These are phyloP conservation scores for Alternaria atra DNA, from an alignment of 2,329 filamentous ascomycete species.

Conservation along the genomic window DNA sequence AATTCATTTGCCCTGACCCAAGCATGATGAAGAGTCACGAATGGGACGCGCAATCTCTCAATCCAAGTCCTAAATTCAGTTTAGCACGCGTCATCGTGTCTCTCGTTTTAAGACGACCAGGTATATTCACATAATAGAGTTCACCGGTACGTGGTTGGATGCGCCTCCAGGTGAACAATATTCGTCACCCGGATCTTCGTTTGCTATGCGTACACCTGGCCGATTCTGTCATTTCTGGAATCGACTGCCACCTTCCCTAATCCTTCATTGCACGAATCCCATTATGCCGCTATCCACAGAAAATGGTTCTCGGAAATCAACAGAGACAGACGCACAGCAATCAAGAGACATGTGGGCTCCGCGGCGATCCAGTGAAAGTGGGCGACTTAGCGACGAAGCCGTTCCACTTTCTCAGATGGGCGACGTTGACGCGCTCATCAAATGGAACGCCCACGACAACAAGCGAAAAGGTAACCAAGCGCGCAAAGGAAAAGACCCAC, in stretches of 20 bases:
- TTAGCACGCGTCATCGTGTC: neutral
- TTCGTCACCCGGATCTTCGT: neutral
- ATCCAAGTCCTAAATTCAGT: neutral
- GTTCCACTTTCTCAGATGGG: neutral
- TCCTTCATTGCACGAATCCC: neutral
- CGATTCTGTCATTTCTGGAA: accelerated
- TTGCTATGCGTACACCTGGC: neutral
- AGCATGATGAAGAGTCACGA: neutral
- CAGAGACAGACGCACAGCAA: neutral
- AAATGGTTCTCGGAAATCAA: neutral
- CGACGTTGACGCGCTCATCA: neutral
- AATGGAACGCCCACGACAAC: neutral
- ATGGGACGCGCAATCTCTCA: neutral
- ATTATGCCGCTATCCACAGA: neutral
- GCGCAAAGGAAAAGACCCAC: neutral
- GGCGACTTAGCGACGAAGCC: neutral
- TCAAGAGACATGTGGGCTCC: neutral
- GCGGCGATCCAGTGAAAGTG: neutral
- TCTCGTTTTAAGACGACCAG: neutral
- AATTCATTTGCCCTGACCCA: neutral
- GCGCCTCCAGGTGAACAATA: neutral
- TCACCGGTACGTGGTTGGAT: neutral
- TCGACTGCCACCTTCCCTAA: accelerated
- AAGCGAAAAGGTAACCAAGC: neutral
- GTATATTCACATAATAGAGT: neutral